Evolutionary conservation across 208 protist species (phyloP), one percentile per base, ranked within the genome.

Genomic region (Wallacemonas rigidus): DNA sequence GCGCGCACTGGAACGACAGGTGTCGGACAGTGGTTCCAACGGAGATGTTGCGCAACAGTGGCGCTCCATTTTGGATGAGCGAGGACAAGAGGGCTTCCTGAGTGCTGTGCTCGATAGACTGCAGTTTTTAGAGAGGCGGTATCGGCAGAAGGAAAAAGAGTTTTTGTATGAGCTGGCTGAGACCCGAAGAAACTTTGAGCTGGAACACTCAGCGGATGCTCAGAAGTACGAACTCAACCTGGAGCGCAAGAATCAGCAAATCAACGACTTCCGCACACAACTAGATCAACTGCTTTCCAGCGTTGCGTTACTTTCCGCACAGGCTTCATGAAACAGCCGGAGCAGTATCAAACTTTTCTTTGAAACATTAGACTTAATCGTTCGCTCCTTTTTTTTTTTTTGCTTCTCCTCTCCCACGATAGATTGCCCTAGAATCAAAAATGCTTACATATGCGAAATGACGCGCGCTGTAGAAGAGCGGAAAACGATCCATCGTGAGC

Each of bases 211-310:
- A 1, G 40, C 95, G 15, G 45, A 80, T 45, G 82, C 64, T 35
- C 82, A 97, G 63, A 90, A 91, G 55, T 72, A 74, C 12, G 72
- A 93, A 44, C 74, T 94, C 47, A 51, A 87, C 15, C n/a, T 97
- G 39, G 80, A 93, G 45, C 67, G 89, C 50, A 97, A 97, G 74
- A 95, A 95, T 72, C 79, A 86, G 47, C 88, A 97, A 73, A 95
- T 97, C 47, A 75, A 85, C 5, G 76, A 78, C 51, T 97, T 95
- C 58, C 84, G 78, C 2, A 17, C 83, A 1, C 82, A 93, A 48
- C 69, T 97, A 35, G 90, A 97, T 68, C 77, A 87, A 43, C 74
- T 97, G 36, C 80, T 97, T 41, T 51, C 71, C 38, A 61, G 68
- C 15, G 58, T 88, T 53, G 70, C 70, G 0, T 53, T 61, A 8